Evolutionary conservation across 1,284 basidiomycete genomes (phyloP), one percentile per base, ranked within the genome.

Genomic region (Pseudozyma sp.): DNA sequence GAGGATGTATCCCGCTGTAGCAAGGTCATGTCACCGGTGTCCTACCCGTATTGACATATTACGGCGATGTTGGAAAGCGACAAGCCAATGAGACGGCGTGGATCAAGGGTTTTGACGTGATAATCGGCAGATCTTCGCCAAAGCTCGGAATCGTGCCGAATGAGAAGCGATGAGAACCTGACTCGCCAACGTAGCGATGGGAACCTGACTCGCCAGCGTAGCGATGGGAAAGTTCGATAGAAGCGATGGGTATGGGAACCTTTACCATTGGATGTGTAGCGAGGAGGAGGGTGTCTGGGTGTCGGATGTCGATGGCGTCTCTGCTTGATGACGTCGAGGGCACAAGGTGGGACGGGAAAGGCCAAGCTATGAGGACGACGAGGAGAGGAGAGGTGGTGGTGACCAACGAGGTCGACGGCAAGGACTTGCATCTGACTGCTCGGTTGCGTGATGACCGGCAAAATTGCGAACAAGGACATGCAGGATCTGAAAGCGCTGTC

Each of bases 201-300:
- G 35, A 50, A 39, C 17, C 14, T 17, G 10, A 19, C 34, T 50
- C 34, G 48, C 48, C 34, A 37, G 13, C 48, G 48, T 33, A 53
- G 51, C 44, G 37, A 54, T 42, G 35, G 37, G 45, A 56, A 59
- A 39, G 13, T 19, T 58, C 42, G 51, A 47, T 47, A 42, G 30
- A 58, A 47, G 58, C 55, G 37, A 46, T 53, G 50, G 58, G 50
- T 14, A 61, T 61, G 59, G 42, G 59, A 61, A 54, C 37, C 24
- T 17, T 61, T 54, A 45, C 52, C 52, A 54, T 54, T 46, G 54
- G 54, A 16, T 57, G 43, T 19, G 1, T 46, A 19, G 35, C 53
- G 44, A 39, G 44, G 24, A 9, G 19, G 37, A 17, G 40, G 49
- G 39, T 19, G 16, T 13, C 14, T 51, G 35, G 37, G 29, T 40